Evolutionary conservation across 2,329 filamentous ascomycete species (phyloP), one percentile per base, ranked within the genome.

Genomic region (Fusarium subtropicale): DNA sequence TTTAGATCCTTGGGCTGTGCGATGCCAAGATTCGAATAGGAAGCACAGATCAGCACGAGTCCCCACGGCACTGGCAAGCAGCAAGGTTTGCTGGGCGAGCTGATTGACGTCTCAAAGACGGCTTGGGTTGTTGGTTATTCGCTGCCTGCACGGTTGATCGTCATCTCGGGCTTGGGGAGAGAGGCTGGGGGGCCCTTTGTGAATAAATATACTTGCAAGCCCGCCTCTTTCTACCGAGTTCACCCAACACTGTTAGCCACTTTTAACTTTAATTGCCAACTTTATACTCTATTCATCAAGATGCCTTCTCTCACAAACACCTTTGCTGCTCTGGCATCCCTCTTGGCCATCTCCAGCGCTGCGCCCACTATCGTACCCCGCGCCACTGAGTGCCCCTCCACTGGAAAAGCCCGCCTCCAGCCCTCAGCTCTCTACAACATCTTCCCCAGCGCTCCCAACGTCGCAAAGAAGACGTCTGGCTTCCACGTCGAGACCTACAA

Each of bases 401-500:
- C 30, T 45, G 54, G 56, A 22, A 52, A 64, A 33, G 7, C 53
- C 24, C 46, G 51, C 2, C 46, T 50, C n/a, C 24, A 41, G 20
- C 67, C 67, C 42, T 70, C 71, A 12, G 61, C 56, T 36, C 47
- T 55, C 45, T 64, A 66, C 64, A 68, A 58, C 56, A 56, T 73
- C 20, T 73, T 54, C 39, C 71, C 71, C 18, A 53, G 64, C 52
- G 22, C 56, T 15, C 62, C 71, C 54, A 58, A 67, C 47, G 24
- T 67, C 31, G 55, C 54, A n/a, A 68, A 72, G 54, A 56, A 59
- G 30, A 34, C 57, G 1, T 5, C 34, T n/a, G 68, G 66, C 20
- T 55, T 73, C 24, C 71, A 76, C n/a, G 38, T 76, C 16, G 74
- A 76, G 30, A 65, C 73, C 31, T 74, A 62, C 56, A 54, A 68